Percentiles rank a stretch among this genome's conserved stretches.
These are phyloP conservation scores for Fusarium zealandicum DNA, from an alignment of 2,329 filamentous ascomycete genomes.

Conservation along the genomic window DNA sequence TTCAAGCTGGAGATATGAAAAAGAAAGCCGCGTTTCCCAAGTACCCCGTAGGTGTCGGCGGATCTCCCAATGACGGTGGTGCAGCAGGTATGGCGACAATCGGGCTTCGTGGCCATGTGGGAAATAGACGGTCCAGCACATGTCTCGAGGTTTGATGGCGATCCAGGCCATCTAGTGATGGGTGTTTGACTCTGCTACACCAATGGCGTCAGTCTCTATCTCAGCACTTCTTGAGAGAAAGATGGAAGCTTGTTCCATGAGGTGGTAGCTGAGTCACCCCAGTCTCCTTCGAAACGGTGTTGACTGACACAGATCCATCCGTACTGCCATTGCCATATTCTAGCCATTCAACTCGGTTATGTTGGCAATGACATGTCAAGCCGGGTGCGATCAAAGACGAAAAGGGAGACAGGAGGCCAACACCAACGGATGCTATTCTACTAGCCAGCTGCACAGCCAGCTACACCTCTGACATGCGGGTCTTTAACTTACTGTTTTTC, in stretches of 20 bases:
- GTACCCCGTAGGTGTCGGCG: constrained; percentile 77
- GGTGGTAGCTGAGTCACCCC: constrained; percentile 54
- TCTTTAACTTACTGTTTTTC: too few species aligned
- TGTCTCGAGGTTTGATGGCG: constrained; percentile 72
- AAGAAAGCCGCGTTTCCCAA: constrained; percentile 78
- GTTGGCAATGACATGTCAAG: constrained; percentile 48
- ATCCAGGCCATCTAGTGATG: constrained; percentile 71
- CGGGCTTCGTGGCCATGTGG: constrained; percentile 71
- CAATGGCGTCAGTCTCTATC: constrained; percentile 68
- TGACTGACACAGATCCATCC: constrained; percentile 53
- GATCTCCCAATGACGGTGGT: constrained; percentile 72
- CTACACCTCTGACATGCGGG: constrained; percentile 58
- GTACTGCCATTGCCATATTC: constrained; percentile 60
- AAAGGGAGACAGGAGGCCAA: constrained; percentile 54
- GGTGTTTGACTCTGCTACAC: constrained; percentile 74
- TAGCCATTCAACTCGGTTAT: constrained; percentile 55
- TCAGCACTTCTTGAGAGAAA: constrained; percentile 62
- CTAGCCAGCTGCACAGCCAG: constrained; percentile 41
- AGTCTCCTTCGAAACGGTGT: constrained; percentile 58
- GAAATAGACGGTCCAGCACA: constrained; percentile 67
- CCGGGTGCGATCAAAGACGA: constrained; percentile 55
- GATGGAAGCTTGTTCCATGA: constrained; percentile 59
- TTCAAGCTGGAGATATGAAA: constrained; percentile 61
- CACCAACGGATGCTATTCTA: constrained; percentile 46
- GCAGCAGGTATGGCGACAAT: constrained; percentile 68